Evolutionary conservation across 2,329 filamentous ascomycete species (phyloP), one percentile per base, ranked within the genome.

Genomic region (Exophiala dermatitidis): DNA sequence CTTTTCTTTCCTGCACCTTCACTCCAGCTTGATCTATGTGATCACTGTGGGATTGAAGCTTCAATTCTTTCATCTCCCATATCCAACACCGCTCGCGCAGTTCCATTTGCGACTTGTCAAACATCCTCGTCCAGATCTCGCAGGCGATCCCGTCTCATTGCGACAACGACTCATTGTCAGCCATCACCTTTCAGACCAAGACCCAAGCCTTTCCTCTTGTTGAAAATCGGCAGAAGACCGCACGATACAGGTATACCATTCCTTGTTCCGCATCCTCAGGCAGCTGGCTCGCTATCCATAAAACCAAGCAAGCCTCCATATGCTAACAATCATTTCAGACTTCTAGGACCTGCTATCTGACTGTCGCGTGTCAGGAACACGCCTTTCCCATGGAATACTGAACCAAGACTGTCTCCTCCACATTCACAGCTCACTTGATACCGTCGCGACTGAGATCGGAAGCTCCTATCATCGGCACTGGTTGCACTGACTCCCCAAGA

Each of bases 321-420:
- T 34, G 33, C 33, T 34, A 34, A 34, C 33, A 6, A 34, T 10
- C 4, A 38, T 5, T 12, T 8, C 36, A 38, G 36, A n/a, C 10
- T 38, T 7, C 36, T n/a, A 8, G 12, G 10, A 2, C 5, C 33
- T 6, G 6, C 10, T 38, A 4, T n/a, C 36, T 1, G 28, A 5
- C 38, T 5, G 19, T 41, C 38, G 32, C 43, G 7, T 47, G 29
- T 44, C 37, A 9, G 42, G 48, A 51, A 51, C 48, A 55, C 51
- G 52, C 52, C 3, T 42, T 10, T 30, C 34, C 10, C 40, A 30
- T 54, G 43, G 37, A 19, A 12, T 29, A 4, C 28, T 32, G 9
- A 10, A n/a, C 40, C 29, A 12, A 6, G 3, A 29, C 5, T n/a
- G 30, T 45, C 4, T 26, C 42, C 28, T 43, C 36, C 4, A 8